phyloP scores from a whole-genome alignment of 2,329 filamentous ascomycete species.

The Didymella glomerata region DNA sequence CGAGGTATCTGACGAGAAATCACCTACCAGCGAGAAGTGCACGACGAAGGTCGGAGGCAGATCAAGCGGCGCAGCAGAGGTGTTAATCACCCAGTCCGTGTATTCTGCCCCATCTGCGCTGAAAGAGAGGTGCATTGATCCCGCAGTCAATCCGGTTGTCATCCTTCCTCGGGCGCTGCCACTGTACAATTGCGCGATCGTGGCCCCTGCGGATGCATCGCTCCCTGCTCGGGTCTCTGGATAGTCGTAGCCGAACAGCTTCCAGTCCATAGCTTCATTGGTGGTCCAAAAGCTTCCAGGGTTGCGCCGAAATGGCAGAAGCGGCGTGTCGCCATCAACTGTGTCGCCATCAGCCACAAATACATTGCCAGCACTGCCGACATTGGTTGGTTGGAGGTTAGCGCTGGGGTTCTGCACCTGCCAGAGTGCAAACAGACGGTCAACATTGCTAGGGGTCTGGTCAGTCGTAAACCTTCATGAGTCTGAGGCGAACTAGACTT shows the following conservation, averaged over 20 bases:
- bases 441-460: constrained; percentile 38
- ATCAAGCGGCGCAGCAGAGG: constrained; percentile 9
- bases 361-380: constrained; percentile 39
- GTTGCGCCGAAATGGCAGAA: constrained; percentile 53
- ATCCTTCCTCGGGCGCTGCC: constrained; percentile 22
- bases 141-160: not conserved
- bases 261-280: constrained; percentile 36
- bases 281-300: constrained; percentile 42
- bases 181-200: constrained; percentile 37
- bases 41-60: constrained; percentile 36
- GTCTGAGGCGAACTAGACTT: constrained; percentile 22
- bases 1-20: constrained; percentile 26
- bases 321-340: constrained; percentile 57
- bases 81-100: constrained; percentile 40
- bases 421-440: constrained; percentile 72
- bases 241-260: constrained; percentile 45
- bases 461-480: not conserved
- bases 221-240: constrained; percentile 45
- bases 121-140: not conserved
- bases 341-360: constrained; percentile 49
- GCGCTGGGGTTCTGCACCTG: constrained; percentile 74
- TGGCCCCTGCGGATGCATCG: constrained; percentile 24
- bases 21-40: constrained; percentile 31
- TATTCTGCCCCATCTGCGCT: constrained; percentile 23
- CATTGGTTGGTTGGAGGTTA: constrained; percentile 63